phyloP scores from a whole-genome alignment of 148 eudicot genomes.

The Rhododendron ovatum region DNA sequence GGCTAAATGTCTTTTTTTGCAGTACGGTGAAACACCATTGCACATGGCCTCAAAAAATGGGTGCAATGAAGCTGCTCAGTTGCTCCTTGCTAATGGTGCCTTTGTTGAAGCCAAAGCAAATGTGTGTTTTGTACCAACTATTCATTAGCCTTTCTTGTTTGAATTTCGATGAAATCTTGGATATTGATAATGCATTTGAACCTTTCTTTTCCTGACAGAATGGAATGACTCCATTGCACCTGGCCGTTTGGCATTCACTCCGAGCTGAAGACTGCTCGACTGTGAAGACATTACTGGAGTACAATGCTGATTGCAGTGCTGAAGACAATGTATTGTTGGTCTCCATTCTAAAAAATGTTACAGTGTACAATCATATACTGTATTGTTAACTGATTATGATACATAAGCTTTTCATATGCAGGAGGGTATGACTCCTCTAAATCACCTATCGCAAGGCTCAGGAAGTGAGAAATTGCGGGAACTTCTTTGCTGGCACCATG shows the following conservation, averaged over 20 bases:
- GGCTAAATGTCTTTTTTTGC: conserved; percentile 16
- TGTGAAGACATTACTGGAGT: conserved; percentile 77
- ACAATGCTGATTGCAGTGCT: conserved; percentile 86
- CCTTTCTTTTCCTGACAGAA: conserved; percentile 43
- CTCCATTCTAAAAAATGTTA: not conserved
- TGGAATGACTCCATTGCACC: conserved; percentile 99
- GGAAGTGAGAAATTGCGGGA: conserved; percentile 72
- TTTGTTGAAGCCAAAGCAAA: conserved; percentile 92
- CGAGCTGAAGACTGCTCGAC: conserved; percentile 65
- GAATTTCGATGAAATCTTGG: not conserved
- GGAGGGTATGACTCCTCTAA: conserved; percentile 87
- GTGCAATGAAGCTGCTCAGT: conserved; percentile 74
- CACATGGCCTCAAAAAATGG: conserved; percentile 99
- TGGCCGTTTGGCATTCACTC: conserved; percentile 94
- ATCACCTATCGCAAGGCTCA: conserved; percentile 77
- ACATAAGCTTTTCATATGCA: conserved; percentile 24
- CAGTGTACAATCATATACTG: not conserved
- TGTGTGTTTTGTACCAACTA: conserved; percentile 29
- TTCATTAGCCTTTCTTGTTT: not conserved
- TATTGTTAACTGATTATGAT: conserved; percentile 3
- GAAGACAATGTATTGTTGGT: conserved; percentile 59
- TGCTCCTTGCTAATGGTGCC: conserved; percentile 93
- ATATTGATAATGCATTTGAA: no score
- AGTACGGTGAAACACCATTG: conserved; percentile 99
- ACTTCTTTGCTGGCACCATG: conserved; percentile 54